Evolutionary conservation across 2,329 filamentous ascomycete species (phyloP).

Genomic region (Lasiodiplodia theobromae): DNA sequence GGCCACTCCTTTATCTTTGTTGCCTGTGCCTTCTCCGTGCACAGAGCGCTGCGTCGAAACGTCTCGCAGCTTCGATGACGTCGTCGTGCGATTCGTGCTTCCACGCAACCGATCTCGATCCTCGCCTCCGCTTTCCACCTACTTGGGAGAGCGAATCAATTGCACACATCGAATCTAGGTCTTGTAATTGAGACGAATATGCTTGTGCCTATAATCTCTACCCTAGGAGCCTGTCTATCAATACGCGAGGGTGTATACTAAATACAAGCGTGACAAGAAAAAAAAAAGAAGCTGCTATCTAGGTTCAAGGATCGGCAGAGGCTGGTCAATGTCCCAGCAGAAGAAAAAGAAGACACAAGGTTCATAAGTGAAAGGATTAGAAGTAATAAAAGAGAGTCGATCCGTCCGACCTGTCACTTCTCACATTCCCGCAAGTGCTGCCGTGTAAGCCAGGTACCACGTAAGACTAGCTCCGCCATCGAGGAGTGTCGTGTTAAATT

Average conservation of each 20-base stretch:
- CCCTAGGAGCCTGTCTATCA: neutral
- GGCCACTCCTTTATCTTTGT: neutral
- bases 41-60: neutral
- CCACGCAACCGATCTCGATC: neutral
- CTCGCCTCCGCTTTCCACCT: neutral
- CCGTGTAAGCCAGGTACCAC: constrained; percentile 48
- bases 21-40: neutral
- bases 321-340: neutral
- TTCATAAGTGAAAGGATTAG: neutral
- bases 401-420: constrained; percentile 8
- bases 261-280: neutral
- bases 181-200: neutral
- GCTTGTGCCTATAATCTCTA: neutral
- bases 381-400: neutral
- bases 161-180: neutral
- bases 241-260: neutral
- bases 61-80: constrained; percentile 17
- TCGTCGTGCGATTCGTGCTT: neutral
- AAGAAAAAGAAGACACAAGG: neutral
- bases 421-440: constrained; percentile 37
- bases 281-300: neutral
- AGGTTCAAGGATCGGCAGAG: neutral
- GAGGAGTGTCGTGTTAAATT: constrained; percentile 44
- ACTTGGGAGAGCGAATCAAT: neutral
- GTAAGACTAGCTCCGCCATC: constrained; percentile 75